These are phyloP conservation scores for Coleophoma crateriformis DNA, from an alignment of 2,329 filamentous ascomycete genomes.

Conservation along the genomic window DNA sequence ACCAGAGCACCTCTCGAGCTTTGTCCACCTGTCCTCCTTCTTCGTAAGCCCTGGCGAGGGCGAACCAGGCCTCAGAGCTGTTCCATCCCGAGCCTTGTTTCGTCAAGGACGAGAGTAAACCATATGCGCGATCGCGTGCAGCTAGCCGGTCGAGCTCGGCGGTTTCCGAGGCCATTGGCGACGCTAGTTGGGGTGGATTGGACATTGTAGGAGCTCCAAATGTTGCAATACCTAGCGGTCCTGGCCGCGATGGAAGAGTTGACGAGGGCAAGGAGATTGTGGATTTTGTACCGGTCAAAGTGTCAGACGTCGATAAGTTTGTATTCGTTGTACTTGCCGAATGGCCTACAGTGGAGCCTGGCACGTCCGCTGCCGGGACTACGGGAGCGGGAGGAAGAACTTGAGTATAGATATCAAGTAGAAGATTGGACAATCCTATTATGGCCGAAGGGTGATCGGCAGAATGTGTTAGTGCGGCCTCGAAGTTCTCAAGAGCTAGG, in stretches of 20 bases:
- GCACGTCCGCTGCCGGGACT: slow-evolving; percentile 25
- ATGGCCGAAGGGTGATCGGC: slow-evolving; percentile 77
- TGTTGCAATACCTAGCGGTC: slow-evolving; percentile 22
- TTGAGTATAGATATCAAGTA: slow-evolving; percentile 79
- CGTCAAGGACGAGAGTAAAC: slow-evolving; percentile 74
- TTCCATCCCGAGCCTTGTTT: slow-evolving; percentile 88
- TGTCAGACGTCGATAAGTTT: neutral
- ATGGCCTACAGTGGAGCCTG: slow-evolving; percentile 11
- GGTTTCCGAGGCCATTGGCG: slow-evolving; percentile 15
- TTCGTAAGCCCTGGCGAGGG: slow-evolving; percentile 81
- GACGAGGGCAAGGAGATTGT: neutral
- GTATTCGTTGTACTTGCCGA: slow-evolving; percentile 7
- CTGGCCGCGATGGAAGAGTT: slow-evolving; percentile 14
- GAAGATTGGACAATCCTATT: slow-evolving; percentile 75
- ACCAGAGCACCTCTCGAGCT: slow-evolving; percentile 91
- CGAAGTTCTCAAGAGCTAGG: slow-evolving; percentile 70
- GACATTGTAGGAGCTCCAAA: slow-evolving; percentile 21
- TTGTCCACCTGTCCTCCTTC: slow-evolving; percentile 79
- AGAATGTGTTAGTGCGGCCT: slow-evolving; percentile 73
- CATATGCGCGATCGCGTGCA: slow-evolving; percentile 82
- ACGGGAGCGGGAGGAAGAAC: slow-evolving; percentile 55
- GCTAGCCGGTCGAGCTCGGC: slow-evolving; percentile 64
- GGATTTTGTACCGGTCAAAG: neutral
- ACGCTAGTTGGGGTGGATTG: slow-evolving; percentile 9
- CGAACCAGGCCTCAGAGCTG: slow-evolving; percentile 87